Percentiles rank a stretch among this genome's conserved stretches.
These are phyloP conservation scores for Kluyveromyces sp. DNA, from an alignment of 1,139 yeast genomes.

Conservation along the genomic window DNA sequence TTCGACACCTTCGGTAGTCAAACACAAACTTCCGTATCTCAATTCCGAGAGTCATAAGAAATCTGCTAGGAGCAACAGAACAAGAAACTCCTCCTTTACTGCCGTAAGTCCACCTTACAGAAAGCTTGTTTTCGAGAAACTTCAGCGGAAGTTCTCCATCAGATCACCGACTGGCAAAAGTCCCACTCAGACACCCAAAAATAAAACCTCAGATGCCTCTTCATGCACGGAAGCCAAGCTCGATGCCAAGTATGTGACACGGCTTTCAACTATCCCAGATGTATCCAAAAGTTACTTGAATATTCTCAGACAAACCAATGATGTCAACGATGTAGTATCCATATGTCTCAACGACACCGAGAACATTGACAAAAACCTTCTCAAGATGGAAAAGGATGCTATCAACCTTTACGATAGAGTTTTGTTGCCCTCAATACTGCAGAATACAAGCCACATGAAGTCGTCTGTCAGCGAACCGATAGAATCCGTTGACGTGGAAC, in stretches of 20 bases:
- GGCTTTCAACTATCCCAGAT: slow-evolving; percentile 27
- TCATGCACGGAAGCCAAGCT: slow-evolving; percentile 8
- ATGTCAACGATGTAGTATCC: slow-evolving; percentile 4
- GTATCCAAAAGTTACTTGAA: slow-evolving; percentile 21
- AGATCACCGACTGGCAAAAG: slow-evolving; percentile 8
- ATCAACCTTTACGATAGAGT: slow-evolving; percentile 27
- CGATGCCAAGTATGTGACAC: slow-evolving; percentile 21
- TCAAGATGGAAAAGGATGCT: slow-evolving; percentile 25
- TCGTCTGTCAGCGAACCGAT: neutral
- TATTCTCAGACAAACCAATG: slow-evolving; percentile 11
- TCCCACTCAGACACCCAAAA: neutral
- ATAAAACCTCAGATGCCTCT: neutral
- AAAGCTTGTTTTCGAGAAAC: slow-evolving; percentile 5
- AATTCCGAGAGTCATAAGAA: neutral
- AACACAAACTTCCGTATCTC: slow-evolving; percentile 5
- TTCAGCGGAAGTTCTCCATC: slow-evolving; percentile 8
- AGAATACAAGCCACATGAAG: slow-evolving; percentile 6
- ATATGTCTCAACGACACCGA: slow-evolving; percentile 4
- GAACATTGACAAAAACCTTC: slow-evolving; percentile 9
- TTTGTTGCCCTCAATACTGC: slow-evolving; percentile 28
- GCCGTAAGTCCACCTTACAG: slow-evolving; percentile 1
- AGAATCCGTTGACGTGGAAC: neutral
- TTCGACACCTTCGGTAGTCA: slow-evolving; percentile 11
- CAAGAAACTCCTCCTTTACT: slow-evolving; percentile 2
- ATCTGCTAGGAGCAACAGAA: neutral